Evolutionary conservation across 1,139 yeast genomes (phyloP), one percentile per base, ranked within the genome.

Genomic region (Meyerozyma athensensis): DNA sequence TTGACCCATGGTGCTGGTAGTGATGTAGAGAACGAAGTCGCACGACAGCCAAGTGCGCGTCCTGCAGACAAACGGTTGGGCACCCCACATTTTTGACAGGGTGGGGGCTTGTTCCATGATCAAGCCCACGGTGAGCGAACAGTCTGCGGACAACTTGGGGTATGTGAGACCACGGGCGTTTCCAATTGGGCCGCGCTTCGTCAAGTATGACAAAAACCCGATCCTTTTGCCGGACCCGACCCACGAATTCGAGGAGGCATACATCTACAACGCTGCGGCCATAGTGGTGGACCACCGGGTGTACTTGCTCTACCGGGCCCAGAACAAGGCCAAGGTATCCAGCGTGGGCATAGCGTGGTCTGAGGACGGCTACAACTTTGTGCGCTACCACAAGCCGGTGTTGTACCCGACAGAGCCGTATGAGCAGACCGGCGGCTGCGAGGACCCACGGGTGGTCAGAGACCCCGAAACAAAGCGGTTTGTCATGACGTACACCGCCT

Each of bases 1-100:
- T 52, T 83, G 89, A 3, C 94, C 94, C 94, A 84, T 83, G 17
- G 14, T 37, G 28, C 26, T 22, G 7, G 4, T 6, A 10, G 32
- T 2, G 20, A 7, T 28, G 32, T 20, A 14, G 32, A 20, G 18
- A 12, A 20, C 14, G 20, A 17, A 13, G 32, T 28, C 32, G 32
- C 32, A 28, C 20, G 32, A 28, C 32, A 18, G 13, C 19, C 3
- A n/a, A n/a, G n/a, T n/a, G n/a, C n/a, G n/a, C n/a, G 2, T n/a
- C 20, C 32, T 16, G 20, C 17, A 17, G 19, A n/a, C 12, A 28
- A 10, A 21, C 23, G 23, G 7, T 21, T 8, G 23, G 10, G 23
- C 23, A 8, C 10, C 9, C 7, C 23, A 21, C 9, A 7, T 21
- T 21, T 21, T 21, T 8, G 7, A 10, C 23, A 21, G 10, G n/a